Percentiles rank a stretch among this genome's conserved stretches.
These are phyloP conservation scores for Primulina eburnea DNA, from an alignment of 257 asterid species.

Conservation along the genomic window DNA sequence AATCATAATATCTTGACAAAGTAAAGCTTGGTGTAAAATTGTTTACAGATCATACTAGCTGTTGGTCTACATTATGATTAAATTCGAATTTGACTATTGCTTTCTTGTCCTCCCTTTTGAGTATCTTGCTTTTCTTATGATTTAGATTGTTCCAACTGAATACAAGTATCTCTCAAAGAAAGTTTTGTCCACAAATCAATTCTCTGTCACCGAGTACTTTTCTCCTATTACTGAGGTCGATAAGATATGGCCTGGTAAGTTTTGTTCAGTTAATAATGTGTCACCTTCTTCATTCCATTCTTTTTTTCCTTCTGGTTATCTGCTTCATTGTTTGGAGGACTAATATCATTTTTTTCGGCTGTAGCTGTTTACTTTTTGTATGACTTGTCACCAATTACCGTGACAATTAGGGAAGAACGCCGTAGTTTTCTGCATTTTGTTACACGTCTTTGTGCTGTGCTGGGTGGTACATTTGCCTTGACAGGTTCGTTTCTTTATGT, in stretches of 20 bases:
- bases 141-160: slow-evolving; percentile 96
- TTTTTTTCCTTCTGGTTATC: neutral
- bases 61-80: slow-evolving; percentile 13
- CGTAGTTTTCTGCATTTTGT: slow-evolving; percentile 96
- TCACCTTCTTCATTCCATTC: slow-evolving; percentile 2
- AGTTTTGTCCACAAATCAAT: slow-evolving; percentile 86
- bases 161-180: slow-evolving; percentile 80
- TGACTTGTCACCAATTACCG: slow-evolving; percentile 96
- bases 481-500: slow-evolving; percentile 61
- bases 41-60: neutral
- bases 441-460: slow-evolving; percentile 95
- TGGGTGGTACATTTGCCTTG: slow-evolving; percentile 97
- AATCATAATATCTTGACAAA: slow-evolving; percentile 8
- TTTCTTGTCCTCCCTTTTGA: slow-evolving; percentile 15
- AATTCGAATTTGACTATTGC: slow-evolving; percentile 11
- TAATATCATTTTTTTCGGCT: slow-evolving; percentile 17
- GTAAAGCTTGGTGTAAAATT: slow-evolving; percentile 1
- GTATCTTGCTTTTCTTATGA: slow-evolving; percentile 18
- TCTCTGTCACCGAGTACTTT: slow-evolving; percentile 91
- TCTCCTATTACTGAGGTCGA: slow-evolving; percentile 75
- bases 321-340: slow-evolving; percentile 12
- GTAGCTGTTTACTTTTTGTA: slow-evolving; percentile 95
- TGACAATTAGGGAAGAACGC: slow-evolving; percentile 95
- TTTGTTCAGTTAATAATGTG: slow-evolving; percentile 19
- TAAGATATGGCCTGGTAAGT: slow-evolving; percentile 89